These are phyloP conservation scores for Crepidotus variabilis DNA, from an alignment of 768 basidiomycete species.

Conservation along the genomic window DNA sequence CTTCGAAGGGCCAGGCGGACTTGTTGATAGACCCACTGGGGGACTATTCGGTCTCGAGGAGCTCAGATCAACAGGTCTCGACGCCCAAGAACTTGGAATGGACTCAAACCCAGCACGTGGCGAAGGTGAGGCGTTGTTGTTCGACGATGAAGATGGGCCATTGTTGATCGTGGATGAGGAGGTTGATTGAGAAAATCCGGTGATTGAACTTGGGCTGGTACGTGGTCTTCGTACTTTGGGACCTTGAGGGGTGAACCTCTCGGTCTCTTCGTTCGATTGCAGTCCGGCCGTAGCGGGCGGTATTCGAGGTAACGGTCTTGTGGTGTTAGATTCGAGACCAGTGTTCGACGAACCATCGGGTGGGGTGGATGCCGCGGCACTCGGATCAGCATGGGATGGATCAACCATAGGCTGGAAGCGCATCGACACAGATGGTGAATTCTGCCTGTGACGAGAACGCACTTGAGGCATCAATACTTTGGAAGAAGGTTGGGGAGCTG, in stretches of 20 bases:
- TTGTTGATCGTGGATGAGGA: not conserved
- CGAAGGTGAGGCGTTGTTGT: not conserved
- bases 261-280: not conserved
- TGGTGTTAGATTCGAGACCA: not conserved
- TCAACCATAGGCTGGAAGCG: constrained; percentile 25
- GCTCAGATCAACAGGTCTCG: constrained; percentile 21
- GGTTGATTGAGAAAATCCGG: constrained; percentile 4
- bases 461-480: constrained; percentile 18
- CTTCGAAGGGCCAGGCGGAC: not conserved
- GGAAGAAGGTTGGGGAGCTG: constrained; percentile 8
- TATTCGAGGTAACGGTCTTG: constrained; percentile 21
- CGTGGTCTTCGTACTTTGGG: constrained; percentile 19
- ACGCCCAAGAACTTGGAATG: constrained; percentile 11
- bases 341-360: constrained; percentile 5
- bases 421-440: constrained; percentile 18
- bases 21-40: not conserved
- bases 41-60: constrained; percentile 12
- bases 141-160: not conserved
- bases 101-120: not conserved
- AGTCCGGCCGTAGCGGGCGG: constrained; percentile 13
- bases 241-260: constrained; percentile 6
- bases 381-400: constrained; percentile 1
- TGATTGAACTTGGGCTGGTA: constrained; percentile 19
- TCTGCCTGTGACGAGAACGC: constrained; percentile 11
- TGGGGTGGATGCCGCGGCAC: constrained; percentile 5